Base-by-base conservation (phyloP, 2,329 filamentous ascomycete species). In the Coniochaeta hoffmannii region DNA sequence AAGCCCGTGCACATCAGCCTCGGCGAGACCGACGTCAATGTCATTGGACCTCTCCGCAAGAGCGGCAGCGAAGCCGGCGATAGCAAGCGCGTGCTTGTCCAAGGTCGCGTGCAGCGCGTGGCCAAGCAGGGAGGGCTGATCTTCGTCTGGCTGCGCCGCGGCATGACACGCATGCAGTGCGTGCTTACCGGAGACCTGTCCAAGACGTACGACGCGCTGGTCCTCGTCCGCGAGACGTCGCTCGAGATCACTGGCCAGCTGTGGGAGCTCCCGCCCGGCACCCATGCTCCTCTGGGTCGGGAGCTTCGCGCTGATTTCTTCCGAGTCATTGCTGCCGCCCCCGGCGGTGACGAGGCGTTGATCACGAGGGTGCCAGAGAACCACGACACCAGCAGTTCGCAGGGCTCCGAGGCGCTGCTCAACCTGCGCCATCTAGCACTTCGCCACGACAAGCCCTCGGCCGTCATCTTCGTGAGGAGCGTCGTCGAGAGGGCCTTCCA, bases 291-390 rank as follows among this genome's bases (percentile, higher is more conserved):
- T 51, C 85, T 90, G 73, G 78, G 87, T 78, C 89, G 93, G 61
- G 92, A 97, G 73, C 79, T 97, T 52, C 90, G 93, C 66, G 92
- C 89, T 64, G 92, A 97, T 73, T 96, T 86, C 78, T 97, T 88
- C 78, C 81, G 83, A 69, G 83, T 96, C 64, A 85, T 89, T 58
- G 88, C 85, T 66, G 81, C 85, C 65, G 90, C 92, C 38, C 88
- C 90, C 36, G 88, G 90, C 60, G 92, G 90, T 64, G 89, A 93
- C 59, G 92, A 96, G 60, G 89, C 92, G 66, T 91, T 96, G 68
- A 94, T 90, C 78, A 96, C 91, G 81, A 83, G 74, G 61, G 80
- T 83, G 53, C 69, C 88, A 79, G 81, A 58, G 53, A 74, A 71
- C 71, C 71, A 75, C 65, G 85, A 84, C 38, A 69, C 69, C 58